Evolutionary conservation across 2,329 filamentous ascomycete genomes (phyloP).

Genomic region (Aspergillus fijiensis): DNA sequence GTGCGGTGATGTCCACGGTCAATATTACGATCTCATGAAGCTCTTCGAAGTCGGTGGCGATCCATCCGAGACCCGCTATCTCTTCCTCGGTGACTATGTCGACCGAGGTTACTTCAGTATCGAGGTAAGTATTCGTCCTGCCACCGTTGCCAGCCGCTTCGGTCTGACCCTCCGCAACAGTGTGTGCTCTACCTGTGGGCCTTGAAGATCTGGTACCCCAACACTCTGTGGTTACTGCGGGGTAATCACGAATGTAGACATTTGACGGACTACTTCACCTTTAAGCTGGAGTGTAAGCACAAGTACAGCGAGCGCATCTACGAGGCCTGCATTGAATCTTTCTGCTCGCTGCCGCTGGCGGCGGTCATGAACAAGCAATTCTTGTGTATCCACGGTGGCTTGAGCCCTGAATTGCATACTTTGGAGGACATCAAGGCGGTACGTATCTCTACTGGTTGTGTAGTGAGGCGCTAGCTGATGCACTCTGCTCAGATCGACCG

Average conservation of each 20-base stretch:
- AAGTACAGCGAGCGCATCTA: conserved; percentile 97
- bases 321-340: conserved; percentile 97
- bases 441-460: conserved; percentile 38
- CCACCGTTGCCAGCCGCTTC: neutral
- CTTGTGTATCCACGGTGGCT: conserved; percentile 92
- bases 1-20: conserved; percentile 95
- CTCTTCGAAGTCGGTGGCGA: conserved; percentile 97
- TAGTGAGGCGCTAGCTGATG: conserved; percentile 21
- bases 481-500: conserved; percentile 72
- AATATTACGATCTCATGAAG: conserved; percentile 99
- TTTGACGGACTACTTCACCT: conserved; percentile 99
- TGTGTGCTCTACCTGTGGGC: conserved; percentile 98
- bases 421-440: conserved; percentile 90
- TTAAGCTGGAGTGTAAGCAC: conserved; percentile 99
- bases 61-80: conserved; percentile 90
- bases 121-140: conserved; percentile 56
- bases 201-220: conserved; percentile 98
- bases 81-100: conserved; percentile 97
- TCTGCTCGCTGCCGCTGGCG: conserved; percentile 88
- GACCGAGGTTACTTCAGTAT: conserved; percentile 99
- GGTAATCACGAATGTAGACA: conserved; percentile 99
- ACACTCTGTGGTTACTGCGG: conserved; percentile 92
- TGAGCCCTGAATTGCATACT: conserved; percentile 94
- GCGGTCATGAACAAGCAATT: conserved; percentile 99
- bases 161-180: conserved; percentile 35